Base-by-base conservation (phyloP, 768 basidiomycete species). In the Tylopilus balloui region DNA sequence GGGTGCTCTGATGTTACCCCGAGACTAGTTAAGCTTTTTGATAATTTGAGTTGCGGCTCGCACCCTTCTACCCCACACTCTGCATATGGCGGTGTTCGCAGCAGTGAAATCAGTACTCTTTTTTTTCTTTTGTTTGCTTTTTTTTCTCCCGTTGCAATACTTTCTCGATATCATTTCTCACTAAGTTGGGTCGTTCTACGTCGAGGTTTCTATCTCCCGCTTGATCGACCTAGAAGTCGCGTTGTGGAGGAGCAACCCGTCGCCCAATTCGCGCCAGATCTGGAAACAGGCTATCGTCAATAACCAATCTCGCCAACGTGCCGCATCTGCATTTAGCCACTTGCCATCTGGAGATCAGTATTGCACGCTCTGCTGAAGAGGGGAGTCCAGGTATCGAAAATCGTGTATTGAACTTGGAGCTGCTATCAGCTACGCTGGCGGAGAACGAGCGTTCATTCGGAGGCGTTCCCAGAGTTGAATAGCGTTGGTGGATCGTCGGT, bases 1-100 rank as follows among this genome's bases (percentile, higher is more conserved):
- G 39, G 25, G 21, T 35, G 17, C 36, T 9, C 29, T 27, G 42
- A 47, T 47, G 27, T 37, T 28, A 34, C 31, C 39, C 40, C 42
- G 14, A 41, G 11, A 11, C 40, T 35, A 28, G 35, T 60, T 60
- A 58, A 55, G 45, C 63, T 65, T 65, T 59, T 62, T 53, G 52
- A 54, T 60, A 46, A 50, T 54, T 53, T 63, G 56, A 49, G 47
- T 64, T 61, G 39, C 23, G 21, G 23, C 45, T 43, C 52, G 43
- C 51, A 59, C 45, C 39, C 52, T 48, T 40, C 47, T 46, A 52
- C 50, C 60, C 47, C 58, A 47, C 53, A 51, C 34, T 57, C 54
- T 45, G 19, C 19, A 50, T 49, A 51, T 20, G 36, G 56, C 3
- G 27, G 36, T 29, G 19, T 48, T 37, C 32, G 15, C 42, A 35